Percentiles rank a stretch among this genome's conserved stretches.
phyloP scores from a whole-genome alignment of 2,329 filamentous ascomycete genomes.

The Venturia effusa region DNA sequence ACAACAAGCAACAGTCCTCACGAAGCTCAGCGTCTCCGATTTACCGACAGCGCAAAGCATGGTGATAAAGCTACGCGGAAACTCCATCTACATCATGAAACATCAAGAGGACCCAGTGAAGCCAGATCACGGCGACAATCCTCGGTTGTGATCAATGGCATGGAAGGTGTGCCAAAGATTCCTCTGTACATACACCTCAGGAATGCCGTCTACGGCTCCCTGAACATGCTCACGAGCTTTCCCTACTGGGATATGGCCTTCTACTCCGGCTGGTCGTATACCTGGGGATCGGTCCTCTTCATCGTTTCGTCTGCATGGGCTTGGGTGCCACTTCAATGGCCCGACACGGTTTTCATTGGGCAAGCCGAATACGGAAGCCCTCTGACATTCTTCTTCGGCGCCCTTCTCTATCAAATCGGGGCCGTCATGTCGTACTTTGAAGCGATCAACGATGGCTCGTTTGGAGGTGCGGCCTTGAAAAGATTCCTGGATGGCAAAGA shows the following conservation, averaged over 20 bases:
- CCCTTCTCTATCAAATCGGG: constrained; percentile 19
- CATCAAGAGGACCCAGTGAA: constrained; percentile 11
- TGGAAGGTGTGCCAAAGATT: not conserved
- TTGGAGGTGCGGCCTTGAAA: constrained; percentile 19
- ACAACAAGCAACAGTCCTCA: not conserved
- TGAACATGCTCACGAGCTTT: constrained; percentile 18
- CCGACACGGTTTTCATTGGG: constrained; percentile 13
- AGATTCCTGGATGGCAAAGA: constrained; percentile 18
- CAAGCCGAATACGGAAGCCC: constrained; percentile 16
- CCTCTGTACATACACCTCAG: constrained; percentile 11
- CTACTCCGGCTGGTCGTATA: constrained; percentile 19
- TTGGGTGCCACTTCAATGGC: constrained; percentile 17
- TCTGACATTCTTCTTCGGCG: constrained; percentile 19
- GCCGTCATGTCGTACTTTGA: constrained; percentile 20
- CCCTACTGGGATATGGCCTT: constrained; percentile 22
- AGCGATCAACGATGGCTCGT: constrained; percentile 21
- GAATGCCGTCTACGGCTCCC: constrained; percentile 10
- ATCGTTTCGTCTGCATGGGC: constrained; percentile 17
- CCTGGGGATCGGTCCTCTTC: constrained; percentile 19
- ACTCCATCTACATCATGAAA: constrained; percentile 11
- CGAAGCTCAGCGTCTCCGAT: constrained; percentile 7
- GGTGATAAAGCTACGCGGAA: constrained; percentile 6
- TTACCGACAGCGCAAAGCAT: constrained; percentile 11
- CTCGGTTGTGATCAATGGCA: not conserved
- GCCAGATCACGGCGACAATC: constrained; percentile 12